Percentiles rank a stretch among this genome's conserved stretches.
Evolutionary conservation across 2,329 filamentous ascomycete genomes (phyloP).

Genomic region (Chalaropsis ovoidea): DNA sequence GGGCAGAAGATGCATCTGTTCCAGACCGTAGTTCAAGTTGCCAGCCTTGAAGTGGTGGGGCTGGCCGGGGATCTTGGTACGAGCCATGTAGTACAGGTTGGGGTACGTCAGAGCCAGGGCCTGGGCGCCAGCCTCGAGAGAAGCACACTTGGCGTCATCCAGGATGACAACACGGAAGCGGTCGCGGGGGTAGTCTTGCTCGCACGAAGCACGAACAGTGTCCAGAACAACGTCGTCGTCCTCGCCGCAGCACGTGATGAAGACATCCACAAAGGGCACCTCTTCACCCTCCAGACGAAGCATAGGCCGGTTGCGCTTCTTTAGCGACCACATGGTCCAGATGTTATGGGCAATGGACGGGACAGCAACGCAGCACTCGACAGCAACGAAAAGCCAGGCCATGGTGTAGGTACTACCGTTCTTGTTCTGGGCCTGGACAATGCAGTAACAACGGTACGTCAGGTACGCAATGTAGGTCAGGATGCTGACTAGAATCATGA

Average conservation of each 20-base stretch:
- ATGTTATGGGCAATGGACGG: slow-evolving; percentile 48
- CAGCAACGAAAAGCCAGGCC: slow-evolving; percentile 48
- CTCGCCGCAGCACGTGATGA: slow-evolving; percentile 50
- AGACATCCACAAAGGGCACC: slow-evolving; percentile 46
- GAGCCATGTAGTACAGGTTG: slow-evolving; percentile 46
- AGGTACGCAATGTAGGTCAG: slow-evolving; percentile 42
- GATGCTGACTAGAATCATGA: slow-evolving; percentile 36
- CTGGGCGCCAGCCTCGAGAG: slow-evolving; percentile 36
- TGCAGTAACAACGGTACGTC: slow-evolving; percentile 42
- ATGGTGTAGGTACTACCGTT: slow-evolving; percentile 37
- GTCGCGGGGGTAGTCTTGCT: slow-evolving; percentile 45
- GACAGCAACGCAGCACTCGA: slow-evolving; percentile 45
- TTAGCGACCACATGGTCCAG: slow-evolving; percentile 49
- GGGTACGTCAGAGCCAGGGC: slow-evolving; percentile 35
- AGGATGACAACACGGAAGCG: slow-evolving; percentile 46
- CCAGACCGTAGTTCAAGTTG: slow-evolving; percentile 52
- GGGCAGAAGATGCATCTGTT: slow-evolving; percentile 41
- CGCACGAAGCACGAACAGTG: slow-evolving; percentile 46
- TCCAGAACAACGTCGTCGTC: slow-evolving; percentile 47
- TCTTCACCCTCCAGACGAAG: slow-evolving; percentile 41
- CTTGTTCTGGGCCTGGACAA: slow-evolving; percentile 41
- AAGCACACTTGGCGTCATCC: slow-evolving; percentile 43
- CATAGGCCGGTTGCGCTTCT: slow-evolving; percentile 45
- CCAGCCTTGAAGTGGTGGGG: slow-evolving; percentile 54
- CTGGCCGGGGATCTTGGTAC: slow-evolving; percentile 40